Evolutionary conservation across 2,329 filamentous ascomycete genomes (phyloP).

Genomic region (Leptographium lundbergii): DNA sequence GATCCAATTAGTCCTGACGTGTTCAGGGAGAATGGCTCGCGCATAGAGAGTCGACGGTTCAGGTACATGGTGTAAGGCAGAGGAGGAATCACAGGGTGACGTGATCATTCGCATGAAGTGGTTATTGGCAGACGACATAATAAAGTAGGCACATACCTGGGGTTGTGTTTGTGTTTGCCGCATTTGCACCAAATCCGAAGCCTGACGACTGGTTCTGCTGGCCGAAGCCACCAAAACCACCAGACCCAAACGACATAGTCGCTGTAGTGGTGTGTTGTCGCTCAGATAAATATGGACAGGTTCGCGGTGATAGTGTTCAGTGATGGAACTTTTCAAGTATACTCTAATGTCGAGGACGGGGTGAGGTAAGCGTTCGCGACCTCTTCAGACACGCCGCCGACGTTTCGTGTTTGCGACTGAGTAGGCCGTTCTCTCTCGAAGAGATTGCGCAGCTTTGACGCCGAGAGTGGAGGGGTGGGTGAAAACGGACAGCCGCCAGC

Average conservation of each 20-base stretch:
- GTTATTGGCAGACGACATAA: not conserved
- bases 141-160: slow-evolving; percentile 37
- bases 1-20: slow-evolving; percentile 13
- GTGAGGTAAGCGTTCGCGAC: not conserved
- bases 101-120: not conserved
- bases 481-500: not conserved
- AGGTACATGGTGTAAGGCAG: slow-evolving; percentile 5
- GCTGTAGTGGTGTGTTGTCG: not conserved
- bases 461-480: not conserved
- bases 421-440: not conserved
- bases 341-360: not conserved
- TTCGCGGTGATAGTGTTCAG: not conserved
- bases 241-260: slow-evolving; percentile 42
- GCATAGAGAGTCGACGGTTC: not conserved
- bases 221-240: slow-evolving; percentile 47
- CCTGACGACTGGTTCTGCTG: slow-evolving; percentile 36
- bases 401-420: not conserved
- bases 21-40: slow-evolving; percentile 2
- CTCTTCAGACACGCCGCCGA: not conserved
- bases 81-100: slow-evolving; percentile 3
- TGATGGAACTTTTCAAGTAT: not conserved
- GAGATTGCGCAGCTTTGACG: not conserved
- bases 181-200: slow-evolving; percentile 44
- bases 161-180: slow-evolving; percentile 26
- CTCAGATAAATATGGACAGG: not conserved